Evolutionary conservation across 2,329 filamentous ascomycete genomes (phyloP).

Genomic region (Exutisphaerella laricina): DNA sequence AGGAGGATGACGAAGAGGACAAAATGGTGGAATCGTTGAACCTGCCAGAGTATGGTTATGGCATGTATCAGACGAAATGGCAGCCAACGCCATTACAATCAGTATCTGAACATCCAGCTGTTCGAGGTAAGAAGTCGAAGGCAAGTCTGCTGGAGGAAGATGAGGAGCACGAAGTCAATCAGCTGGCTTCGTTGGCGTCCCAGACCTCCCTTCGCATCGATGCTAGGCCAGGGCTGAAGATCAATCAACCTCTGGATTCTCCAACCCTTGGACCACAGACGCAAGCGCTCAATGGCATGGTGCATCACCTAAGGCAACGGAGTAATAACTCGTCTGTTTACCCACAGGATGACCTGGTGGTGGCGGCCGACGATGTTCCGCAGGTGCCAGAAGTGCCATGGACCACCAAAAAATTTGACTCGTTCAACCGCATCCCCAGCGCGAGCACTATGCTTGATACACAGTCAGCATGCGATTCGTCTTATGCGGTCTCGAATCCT

Average conservation of each 20-base stretch:
- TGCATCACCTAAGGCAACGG: constrained; percentile 69
- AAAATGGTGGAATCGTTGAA: constrained; percentile 16
- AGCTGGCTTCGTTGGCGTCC: constrained; percentile 14
- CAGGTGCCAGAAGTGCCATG: constrained; percentile 22
- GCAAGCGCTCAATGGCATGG: constrained; percentile 44
- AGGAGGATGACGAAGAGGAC: constrained; percentile 35
- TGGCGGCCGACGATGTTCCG: constrained; percentile 27
- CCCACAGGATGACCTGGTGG: constrained; percentile 41
- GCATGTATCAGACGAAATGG: constrained; percentile 26
- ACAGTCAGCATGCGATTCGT: constrained; percentile 37
- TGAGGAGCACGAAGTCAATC: constrained; percentile 23
- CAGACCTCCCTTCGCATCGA: constrained; percentile 17
- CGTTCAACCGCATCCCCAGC: constrained; percentile 9
- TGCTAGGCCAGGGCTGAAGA: constrained; percentile 7
- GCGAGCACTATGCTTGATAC: constrained; percentile 7
- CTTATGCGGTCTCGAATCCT: constrained; percentile 49
- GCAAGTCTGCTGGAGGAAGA: constrained; percentile 27
- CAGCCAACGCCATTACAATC: constrained; percentile 29
- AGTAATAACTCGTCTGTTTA: constrained; percentile 81
- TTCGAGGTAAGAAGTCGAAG: constrained; percentile 24
- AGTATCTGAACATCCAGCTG: constrained; percentile 34
- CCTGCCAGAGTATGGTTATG: constrained; percentile 25
- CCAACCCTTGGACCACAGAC: constrained; percentile 66
- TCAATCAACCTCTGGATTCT: constrained; percentile 52
- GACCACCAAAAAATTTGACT: constrained; percentile 19